phyloP scores from a whole-genome alignment of 2,329 filamentous ascomycete species.

The Capronia epimyces region DNA sequence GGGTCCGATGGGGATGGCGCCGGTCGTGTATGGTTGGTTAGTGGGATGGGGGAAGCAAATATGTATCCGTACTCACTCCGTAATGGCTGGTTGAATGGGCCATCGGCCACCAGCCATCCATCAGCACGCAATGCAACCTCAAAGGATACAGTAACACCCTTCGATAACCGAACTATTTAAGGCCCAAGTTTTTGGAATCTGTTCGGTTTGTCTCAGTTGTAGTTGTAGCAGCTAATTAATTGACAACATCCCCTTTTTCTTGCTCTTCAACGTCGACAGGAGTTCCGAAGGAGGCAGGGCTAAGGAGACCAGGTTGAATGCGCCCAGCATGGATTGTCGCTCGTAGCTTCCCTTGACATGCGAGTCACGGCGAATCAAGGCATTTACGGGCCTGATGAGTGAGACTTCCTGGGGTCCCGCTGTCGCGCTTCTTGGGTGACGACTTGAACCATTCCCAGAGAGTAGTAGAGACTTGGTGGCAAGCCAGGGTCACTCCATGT shows the following conservation, averaged over 20 bases:
- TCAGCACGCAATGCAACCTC: constrained; percentile 20
- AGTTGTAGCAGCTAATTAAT: no score
- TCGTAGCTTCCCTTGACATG: not conserved
- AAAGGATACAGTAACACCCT: not conserved
- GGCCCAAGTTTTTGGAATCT: not conserved
- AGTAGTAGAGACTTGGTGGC: not conserved
- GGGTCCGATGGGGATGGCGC: not conserved
- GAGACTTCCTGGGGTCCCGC: not conserved
- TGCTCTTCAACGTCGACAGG: no score
- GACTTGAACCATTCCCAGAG: not conserved
- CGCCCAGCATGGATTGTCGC: not conserved
- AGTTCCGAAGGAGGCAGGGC: no score
- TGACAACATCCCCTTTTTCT: no score
- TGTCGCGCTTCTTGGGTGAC: not conserved
- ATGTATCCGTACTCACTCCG: no score
- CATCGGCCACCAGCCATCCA: no score
- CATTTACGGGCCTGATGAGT: not conserved
- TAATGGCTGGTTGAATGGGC: not conserved
- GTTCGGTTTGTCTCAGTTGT: not conserved
- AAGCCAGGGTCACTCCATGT: not conserved
- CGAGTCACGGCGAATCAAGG: not conserved
- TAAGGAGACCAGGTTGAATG: not conserved
- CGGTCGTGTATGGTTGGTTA: not conserved
- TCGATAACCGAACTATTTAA: not conserved
- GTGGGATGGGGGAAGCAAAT: not conserved